Base-by-base conservation (phyloP, 2,329 filamentous ascomycete genomes). In the Cladosporium sp. region DNA sequence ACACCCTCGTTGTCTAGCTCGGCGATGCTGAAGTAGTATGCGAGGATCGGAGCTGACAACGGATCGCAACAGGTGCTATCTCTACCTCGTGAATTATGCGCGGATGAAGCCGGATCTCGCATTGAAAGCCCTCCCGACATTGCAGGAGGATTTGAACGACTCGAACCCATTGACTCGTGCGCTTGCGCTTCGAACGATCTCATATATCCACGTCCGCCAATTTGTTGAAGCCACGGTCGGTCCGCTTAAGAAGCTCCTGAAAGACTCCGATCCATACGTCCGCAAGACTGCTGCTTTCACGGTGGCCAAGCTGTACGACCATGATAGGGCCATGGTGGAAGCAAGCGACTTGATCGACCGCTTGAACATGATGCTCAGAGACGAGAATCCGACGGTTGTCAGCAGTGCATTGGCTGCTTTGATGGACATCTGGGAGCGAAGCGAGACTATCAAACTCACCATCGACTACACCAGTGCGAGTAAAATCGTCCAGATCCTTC, bases 361-460 rank as follows among this genome's bases (percentile, higher is more conserved):
- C 68, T 84, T 99, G 55, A 99, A 99, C 78, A 83, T 86, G 52
- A 90, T 99, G 82, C 81, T 99, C 65, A 88, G 93, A 74, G 95
- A 99, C 72, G 94, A 98, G 77, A 99, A 99, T 74, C 94, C 95
- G 0, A 99, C 95, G 0, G 95, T 99, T 2, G 94, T 99, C 26
- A 94, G 95, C 12, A 97, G 93, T 76, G 93, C 96, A 7, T 80
- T 99, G 68, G 94, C 95, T 29, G 86, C 91, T 40, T 78, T 99
- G 74, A 95, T 97, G 87, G 95, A 99, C 78, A 98, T 99, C 59
- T 99, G 95, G 95, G 95, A 98, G 78, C 86, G 94, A 66, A 98
- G 93, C 76, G 94, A 98, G 78, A 92, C 91, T 66, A 99, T 99
- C 79, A 97, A 97, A 77, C 88, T 99, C 69, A 98, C 95, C 3